Evolutionary conservation across 148 eudicot species (phyloP).

Genomic region (Diospyros lotus): DNA sequence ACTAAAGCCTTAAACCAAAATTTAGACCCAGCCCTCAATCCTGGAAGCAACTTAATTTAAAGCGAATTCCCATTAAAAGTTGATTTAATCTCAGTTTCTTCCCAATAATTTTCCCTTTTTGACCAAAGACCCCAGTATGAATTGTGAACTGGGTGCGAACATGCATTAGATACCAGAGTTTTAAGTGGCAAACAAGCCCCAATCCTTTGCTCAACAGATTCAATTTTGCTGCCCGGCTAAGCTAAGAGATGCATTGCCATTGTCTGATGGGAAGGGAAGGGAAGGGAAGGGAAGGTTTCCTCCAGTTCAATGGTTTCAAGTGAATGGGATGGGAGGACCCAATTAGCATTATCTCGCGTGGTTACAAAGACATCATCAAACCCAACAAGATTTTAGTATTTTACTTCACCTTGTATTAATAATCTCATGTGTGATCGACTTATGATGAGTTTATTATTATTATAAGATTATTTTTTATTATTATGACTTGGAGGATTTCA

Average conservation of each 20-base stretch:
- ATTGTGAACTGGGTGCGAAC: not conserved
- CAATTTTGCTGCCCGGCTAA: not conserved
- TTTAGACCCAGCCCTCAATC: not conserved
- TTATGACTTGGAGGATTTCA: too few relatives aligned
- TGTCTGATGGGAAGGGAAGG: not conserved
- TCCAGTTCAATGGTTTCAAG: not conserved
- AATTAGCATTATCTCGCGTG: not conserved
- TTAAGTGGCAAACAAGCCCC: not conserved
- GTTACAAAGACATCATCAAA: conserved; percentile 5
- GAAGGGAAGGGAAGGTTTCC: too few relatives aligned
- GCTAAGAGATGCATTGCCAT: not conserved
- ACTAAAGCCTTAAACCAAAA: not conserved
- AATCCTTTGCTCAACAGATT: not conserved
- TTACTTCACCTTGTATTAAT: not conserved
- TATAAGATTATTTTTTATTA: too few relatives aligned
- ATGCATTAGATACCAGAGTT: not conserved
- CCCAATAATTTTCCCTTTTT: conserved; percentile 1
- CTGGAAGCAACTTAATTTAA: not conserved
- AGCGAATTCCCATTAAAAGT: conserved; percentile 6
- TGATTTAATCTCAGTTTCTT: conserved; percentile 1
- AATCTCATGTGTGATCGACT: not conserved
- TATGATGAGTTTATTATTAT: too few relatives aligned
- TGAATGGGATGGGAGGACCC: conserved; percentile 8
- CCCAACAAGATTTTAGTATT: not conserved
- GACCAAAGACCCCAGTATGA: not conserved